These are phyloP conservation scores for Coelastrella sp. DNA, from an alignment of 139 green algal species.

Conservation along the genomic window DNA sequence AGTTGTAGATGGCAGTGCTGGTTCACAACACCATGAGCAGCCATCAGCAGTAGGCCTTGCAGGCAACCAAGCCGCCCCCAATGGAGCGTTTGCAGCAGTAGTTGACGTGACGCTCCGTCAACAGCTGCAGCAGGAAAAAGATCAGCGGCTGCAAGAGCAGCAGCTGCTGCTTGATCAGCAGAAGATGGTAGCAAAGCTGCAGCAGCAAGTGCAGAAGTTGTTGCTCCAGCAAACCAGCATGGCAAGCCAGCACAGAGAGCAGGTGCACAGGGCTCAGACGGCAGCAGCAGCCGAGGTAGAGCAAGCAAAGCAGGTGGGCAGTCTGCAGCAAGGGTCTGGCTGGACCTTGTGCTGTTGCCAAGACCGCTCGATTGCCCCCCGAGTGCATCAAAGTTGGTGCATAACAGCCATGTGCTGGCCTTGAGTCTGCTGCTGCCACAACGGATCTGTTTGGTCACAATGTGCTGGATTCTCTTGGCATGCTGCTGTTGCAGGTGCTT, in stretches of 20 bases:
- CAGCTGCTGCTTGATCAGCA: slow-evolving; percentile 25
- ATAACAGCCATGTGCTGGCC: neutral
- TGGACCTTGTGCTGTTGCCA: neutral
- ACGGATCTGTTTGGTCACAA: no score
- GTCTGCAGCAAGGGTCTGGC: neutral
- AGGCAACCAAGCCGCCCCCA: neutral
- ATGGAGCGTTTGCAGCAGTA: neutral
- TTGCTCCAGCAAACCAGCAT: slow-evolving; percentile 2
- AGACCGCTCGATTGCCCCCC: no score
- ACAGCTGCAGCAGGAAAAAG: slow-evolving; percentile 24
- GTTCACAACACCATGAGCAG: neutral
- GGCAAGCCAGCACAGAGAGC: neutral
- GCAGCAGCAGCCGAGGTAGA: slow-evolving; percentile 20
- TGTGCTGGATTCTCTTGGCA: neutral
- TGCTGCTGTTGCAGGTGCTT: slow-evolving; percentile 19
- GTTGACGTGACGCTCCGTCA: neutral
- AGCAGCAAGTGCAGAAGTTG: slow-evolving; percentile 42
- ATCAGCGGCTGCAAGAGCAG: slow-evolving; percentile 30
- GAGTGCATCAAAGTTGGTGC: neutral
- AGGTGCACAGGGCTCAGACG: neutral
- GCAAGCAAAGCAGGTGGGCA: slow-evolving; percentile 15
- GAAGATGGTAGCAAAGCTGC: slow-evolving; percentile 8
- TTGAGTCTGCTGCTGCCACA: neutral
- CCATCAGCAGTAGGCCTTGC: neutral
- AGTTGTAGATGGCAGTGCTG: neutral